Conservation (phyloP, 768 basidiomycete species). For the Kwoniella europaea region DNA sequence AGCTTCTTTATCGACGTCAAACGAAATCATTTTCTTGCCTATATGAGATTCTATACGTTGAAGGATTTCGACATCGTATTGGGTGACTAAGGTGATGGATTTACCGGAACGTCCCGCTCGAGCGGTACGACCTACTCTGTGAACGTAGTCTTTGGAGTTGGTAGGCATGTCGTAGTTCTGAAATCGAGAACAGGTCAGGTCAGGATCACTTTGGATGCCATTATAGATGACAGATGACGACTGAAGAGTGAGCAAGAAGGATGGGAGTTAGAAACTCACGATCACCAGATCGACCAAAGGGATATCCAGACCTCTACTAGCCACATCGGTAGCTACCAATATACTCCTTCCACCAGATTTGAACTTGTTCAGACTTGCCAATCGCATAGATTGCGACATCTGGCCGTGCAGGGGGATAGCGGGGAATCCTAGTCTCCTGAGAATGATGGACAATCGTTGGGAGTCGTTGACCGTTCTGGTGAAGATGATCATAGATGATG, state of each 20-base stretch:
- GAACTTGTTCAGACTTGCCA: conserved; percentile 93
- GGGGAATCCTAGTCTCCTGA: conserved; percentile 88
- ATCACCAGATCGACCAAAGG: conserved; percentile 94
- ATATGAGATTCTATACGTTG: conserved; percentile 93
- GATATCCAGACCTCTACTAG: conserved; percentile 93
- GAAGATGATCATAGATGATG: conserved; percentile 94
- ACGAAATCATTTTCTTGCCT: conserved; percentile 88
- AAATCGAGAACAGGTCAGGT: neutral
- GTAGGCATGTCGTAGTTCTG: conserved; percentile 93
- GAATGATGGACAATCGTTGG: conserved; percentile 81
- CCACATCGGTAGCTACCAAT: conserved; percentile 94
- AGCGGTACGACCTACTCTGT: conserved; percentile 95
- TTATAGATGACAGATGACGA: conserved; percentile 1
- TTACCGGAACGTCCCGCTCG: conserved; percentile 97
- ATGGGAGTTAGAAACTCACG: conserved; percentile 39
- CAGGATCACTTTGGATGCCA: neutral
- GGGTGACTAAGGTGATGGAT: conserved; percentile 94
- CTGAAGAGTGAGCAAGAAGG: neutral
- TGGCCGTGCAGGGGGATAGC: conserved; percentile 96
- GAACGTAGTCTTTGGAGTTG: conserved; percentile 98
- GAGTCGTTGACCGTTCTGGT: conserved; percentile 94
- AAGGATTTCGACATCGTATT: conserved; percentile 95
- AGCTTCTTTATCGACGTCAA: conserved; percentile 81
- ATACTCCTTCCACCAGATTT: conserved; percentile 90
- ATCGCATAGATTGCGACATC: conserved; percentile 80